A percentile compares a stretch with the other conserved stretches of the same genome.
Evolutionary conservation across 2,329 filamentous ascomycete species (phyloP).

Genomic region (Samsoniella hepiali): DNA sequence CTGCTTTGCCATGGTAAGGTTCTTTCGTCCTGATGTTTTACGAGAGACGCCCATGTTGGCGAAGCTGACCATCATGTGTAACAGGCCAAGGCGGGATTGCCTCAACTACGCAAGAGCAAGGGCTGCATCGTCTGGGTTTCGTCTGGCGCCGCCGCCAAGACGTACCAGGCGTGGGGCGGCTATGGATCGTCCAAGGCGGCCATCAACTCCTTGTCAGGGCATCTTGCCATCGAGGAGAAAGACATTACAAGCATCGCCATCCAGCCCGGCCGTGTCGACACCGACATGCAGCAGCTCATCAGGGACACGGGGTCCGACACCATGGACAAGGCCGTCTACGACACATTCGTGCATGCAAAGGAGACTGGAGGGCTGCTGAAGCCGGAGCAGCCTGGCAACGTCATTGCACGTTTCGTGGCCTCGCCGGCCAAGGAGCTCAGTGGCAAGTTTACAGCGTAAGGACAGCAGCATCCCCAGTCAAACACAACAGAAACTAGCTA

Average conservation of each 20-base stretch:
- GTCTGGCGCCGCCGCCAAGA: slow-evolving; percentile 67
- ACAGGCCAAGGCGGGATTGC: slow-evolving; percentile 68
- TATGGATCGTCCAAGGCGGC: slow-evolving; percentile 85
- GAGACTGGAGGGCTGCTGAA: slow-evolving; percentile 68
- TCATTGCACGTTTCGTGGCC: slow-evolving; percentile 76
- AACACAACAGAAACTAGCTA: neutral
- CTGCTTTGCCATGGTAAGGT: slow-evolving; percentile 67
- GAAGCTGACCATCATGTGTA: neutral
- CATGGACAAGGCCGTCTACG: slow-evolving; percentile 58
- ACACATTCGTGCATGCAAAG: slow-evolving; percentile 66
- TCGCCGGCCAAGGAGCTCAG: slow-evolving; percentile 64
- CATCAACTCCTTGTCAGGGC: slow-evolving; percentile 72
- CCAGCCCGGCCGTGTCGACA: slow-evolving; percentile 79
- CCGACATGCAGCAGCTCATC: slow-evolving; percentile 84
- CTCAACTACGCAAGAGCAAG: slow-evolving; percentile 62
- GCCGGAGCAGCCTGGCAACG: slow-evolving; percentile 79
- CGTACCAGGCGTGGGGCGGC: slow-evolving; percentile 71
- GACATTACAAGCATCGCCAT: slow-evolving; percentile 70
- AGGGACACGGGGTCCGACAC: slow-evolving; percentile 54
- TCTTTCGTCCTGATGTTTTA: too few relatives aligned
- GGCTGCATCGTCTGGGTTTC: slow-evolving; percentile 77
- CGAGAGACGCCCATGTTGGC: neutral
- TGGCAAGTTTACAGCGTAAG: slow-evolving; percentile 71
- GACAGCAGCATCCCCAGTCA: neutral
- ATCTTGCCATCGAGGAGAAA: slow-evolving; percentile 73